Evolutionary conservation across 345 rosid genomes (phyloP).

Genomic region (Anacardium occidentale): DNA sequence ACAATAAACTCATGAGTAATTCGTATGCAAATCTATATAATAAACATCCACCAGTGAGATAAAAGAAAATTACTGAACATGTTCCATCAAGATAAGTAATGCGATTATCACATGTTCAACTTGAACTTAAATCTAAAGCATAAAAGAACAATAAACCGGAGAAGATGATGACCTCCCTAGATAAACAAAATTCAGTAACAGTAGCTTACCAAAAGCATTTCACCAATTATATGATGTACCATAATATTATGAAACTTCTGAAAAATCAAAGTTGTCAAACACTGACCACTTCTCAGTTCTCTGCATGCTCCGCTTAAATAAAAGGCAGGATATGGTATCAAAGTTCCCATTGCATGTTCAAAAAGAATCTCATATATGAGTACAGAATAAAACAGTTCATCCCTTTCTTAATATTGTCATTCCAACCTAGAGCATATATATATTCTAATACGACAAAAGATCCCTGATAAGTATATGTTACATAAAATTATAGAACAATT

Average conservation of each 20-base stretch:
- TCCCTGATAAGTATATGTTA: background rate
- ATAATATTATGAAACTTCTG: background rate
- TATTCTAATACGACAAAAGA: background rate
- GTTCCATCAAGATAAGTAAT: background rate
- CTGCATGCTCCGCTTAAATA: background rate
- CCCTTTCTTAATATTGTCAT: background rate
- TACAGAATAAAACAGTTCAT: background rate
- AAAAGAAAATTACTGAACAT: background rate
- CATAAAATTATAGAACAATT: background rate
- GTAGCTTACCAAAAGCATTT: background rate
- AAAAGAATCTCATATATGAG: background rate
- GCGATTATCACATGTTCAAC: background rate
- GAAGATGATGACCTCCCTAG: background rate
- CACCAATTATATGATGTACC: background rate
- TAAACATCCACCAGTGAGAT: background rate
- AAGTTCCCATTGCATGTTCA: conserved; percentile 3
- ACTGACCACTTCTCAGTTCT: background rate
- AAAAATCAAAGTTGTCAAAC: background rate
- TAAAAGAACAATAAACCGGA: background rate
- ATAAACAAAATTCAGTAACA: background rate
- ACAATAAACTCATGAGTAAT: background rate
- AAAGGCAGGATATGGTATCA: background rate
- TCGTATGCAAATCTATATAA: background rate
- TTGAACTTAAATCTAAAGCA: conserved; percentile 13
- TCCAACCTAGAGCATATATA: background rate